A percentile compares a stretch with the other conserved stretches of the same genome.
Evolutionary conservation across 257 asterid genomes (phyloP).

Genomic region (Thymus quinquecostatus): DNA sequence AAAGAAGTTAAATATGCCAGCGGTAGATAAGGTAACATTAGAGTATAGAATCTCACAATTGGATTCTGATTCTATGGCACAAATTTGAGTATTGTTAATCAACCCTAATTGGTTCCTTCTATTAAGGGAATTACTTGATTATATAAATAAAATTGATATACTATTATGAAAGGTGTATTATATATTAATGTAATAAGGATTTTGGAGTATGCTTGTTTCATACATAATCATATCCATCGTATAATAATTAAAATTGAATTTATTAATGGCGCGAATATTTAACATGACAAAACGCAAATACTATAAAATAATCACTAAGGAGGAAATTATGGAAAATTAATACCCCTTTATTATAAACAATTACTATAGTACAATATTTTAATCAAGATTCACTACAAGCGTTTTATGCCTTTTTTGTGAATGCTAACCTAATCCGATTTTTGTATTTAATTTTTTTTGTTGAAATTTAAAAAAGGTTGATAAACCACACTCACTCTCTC

Average conservation of each 20-base stretch:
- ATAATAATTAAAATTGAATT: conserved; percentile 17
- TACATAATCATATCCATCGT: conserved; percentile 18
- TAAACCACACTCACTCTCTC: conserved; percentile 6
- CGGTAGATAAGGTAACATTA: too few relatives aligned
- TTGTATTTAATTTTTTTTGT: neutral
- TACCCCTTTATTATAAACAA: neutral
- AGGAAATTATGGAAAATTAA: neutral
- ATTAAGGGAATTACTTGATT: too few relatives aligned
- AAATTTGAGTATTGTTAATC: too few relatives aligned
- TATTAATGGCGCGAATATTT: conserved; percentile 8
- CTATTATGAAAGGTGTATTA: neutral
- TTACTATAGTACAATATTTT: neutral
- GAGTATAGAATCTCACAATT: neutral
- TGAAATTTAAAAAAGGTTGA: conserved; percentile 11
- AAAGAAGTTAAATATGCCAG: too few relatives aligned
- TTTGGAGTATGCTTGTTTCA: conserved; percentile 28
- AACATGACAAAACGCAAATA: neutral
- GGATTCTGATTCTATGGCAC: too few relatives aligned
- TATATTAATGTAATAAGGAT: neutral
- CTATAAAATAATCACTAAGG: neutral
- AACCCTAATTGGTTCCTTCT: too few relatives aligned
- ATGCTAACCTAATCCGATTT: conserved; percentile 45
- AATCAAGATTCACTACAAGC: neutral
- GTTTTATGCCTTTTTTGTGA: conserved; percentile 23
- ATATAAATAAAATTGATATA: neutral